Percentiles rank a stretch among this genome's conserved stretches.
Conservation (phyloP, 345 rosid genomes). For the Crucihimalaya himalaica region DNA sequence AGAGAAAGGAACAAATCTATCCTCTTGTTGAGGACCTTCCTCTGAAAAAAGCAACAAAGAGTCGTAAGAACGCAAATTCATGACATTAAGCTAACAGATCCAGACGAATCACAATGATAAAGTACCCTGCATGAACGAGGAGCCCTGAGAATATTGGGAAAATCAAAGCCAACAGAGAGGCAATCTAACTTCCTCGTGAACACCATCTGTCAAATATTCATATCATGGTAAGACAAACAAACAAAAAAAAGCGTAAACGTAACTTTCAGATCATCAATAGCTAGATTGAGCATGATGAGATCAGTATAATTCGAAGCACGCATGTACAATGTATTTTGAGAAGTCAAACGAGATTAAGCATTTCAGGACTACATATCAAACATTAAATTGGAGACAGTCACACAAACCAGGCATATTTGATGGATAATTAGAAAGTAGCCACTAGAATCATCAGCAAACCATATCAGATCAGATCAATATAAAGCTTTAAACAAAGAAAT, state of each 20-base stretch:
- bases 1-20: neutral
- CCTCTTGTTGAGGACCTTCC: slow-evolving; percentile 50
- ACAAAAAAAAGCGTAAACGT: slow-evolving; percentile 27
- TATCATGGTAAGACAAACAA: slow-evolving; percentile 25
- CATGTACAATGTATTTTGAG: neutral
- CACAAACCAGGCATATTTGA: neutral
- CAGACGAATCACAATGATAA: neutral
- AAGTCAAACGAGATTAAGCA: neutral
- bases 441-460: no score
- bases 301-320: neutral
- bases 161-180: slow-evolving; percentile 60
- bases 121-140: slow-evolving; percentile 90
- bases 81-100: slow-evolving; percentile 9
- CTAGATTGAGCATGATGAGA: neutral
- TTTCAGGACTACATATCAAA: neutral
- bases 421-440: no score
- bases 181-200: slow-evolving; percentile 69
- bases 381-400: no score
- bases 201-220: slow-evolving; percentile 72
- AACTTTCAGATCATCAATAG: slow-evolving; percentile 27
- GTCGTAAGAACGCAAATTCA: neutral
- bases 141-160: slow-evolving; percentile 64
- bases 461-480: slow-evolving; percentile 25
- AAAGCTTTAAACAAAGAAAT: neutral
- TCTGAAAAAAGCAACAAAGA: slow-evolving; percentile 40